Percentiles rank a stretch among this genome's conserved stretches.
phyloP scores from a whole-genome alignment of 352 stramenopile genomes.

The Globisporangium camurandrum region DNA sequence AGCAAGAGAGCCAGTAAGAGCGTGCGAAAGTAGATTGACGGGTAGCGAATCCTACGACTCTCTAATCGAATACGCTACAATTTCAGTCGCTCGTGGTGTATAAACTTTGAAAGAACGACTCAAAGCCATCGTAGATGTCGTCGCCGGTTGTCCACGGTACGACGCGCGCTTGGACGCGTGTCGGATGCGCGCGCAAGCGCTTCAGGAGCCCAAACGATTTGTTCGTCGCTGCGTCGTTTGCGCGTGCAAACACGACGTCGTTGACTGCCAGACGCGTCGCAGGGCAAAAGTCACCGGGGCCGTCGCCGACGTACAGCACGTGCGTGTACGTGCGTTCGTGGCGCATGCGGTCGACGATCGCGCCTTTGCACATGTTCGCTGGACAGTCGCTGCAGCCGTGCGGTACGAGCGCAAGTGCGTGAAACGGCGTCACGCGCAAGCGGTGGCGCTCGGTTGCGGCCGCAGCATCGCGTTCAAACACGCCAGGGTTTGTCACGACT shows the following conservation, averaged over 20 bases:
- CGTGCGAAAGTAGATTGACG: background rate
- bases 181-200: constrained; percentile 25
- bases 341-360: constrained; percentile 48
- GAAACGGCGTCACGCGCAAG: constrained; percentile 48
- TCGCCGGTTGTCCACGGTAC: constrained; percentile 54
- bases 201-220: constrained; percentile 52
- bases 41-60: too few relatives aligned
- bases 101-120: constrained; percentile 6
- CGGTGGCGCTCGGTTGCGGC: constrained; percentile 14
- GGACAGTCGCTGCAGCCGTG: constrained; percentile 58
- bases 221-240: constrained; percentile 26
- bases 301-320: constrained; percentile 72
- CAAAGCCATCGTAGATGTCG: constrained; percentile 53
- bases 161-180: constrained; percentile 32
- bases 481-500: constrained; percentile 49
- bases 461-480: constrained; percentile 18
- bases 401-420: constrained; percentile 22
- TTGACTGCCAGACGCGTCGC: constrained; percentile 28
- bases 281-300: constrained; percentile 62
- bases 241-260: constrained; percentile 63
- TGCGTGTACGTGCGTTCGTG: constrained; percentile 15
- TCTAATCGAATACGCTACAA: background rate
- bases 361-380: constrained; percentile 79
- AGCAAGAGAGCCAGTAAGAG: constrained; percentile 4
- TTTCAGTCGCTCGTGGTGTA: background rate